phyloP scores from a whole-genome alignment of 257 asterid genomes.

The Osmanthus fragrans region DNA sequence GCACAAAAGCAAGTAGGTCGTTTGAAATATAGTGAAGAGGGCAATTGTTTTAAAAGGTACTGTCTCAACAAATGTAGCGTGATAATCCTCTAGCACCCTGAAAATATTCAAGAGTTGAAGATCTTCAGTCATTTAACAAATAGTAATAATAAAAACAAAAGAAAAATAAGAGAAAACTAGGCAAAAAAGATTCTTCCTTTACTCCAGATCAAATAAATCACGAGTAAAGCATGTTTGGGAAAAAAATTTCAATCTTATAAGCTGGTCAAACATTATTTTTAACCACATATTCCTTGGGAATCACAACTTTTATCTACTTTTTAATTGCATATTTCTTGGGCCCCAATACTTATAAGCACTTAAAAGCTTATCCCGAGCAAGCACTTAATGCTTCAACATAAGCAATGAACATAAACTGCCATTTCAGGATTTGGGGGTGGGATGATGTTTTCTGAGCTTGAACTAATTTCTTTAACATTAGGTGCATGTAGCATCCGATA shows the following conservation, averaged over 20 bases:
- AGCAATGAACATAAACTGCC: neutral
- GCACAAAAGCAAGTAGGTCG: constrained; percentile 74
- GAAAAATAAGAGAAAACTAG: neutral
- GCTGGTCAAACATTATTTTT: neutral
- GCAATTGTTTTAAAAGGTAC: constrained; percentile 90
- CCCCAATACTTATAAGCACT: neutral
- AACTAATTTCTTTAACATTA: too few relatives aligned
- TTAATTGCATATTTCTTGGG: too few relatives aligned
- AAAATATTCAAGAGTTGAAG: constrained; percentile 19
- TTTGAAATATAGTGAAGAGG: constrained; percentile 81
- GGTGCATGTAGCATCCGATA: neutral
- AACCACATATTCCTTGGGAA: too few relatives aligned
- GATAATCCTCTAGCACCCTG: constrained; percentile 82
- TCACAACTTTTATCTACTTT: too few relatives aligned
- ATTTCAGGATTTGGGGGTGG: neutral
- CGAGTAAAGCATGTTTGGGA: neutral
- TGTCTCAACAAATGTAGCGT: constrained; percentile 84
- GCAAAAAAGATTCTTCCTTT: neutral
- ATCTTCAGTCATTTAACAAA: neutral
- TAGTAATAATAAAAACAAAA: neutral
- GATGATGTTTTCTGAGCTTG: neutral
- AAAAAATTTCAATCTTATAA: neutral
- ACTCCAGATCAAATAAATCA: neutral
- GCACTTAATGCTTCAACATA: neutral
- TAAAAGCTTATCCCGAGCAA: too few relatives aligned